Base-by-base conservation (phyloP, 495 filamentous ascomycete species). In the Penicillium salamii region DNA sequence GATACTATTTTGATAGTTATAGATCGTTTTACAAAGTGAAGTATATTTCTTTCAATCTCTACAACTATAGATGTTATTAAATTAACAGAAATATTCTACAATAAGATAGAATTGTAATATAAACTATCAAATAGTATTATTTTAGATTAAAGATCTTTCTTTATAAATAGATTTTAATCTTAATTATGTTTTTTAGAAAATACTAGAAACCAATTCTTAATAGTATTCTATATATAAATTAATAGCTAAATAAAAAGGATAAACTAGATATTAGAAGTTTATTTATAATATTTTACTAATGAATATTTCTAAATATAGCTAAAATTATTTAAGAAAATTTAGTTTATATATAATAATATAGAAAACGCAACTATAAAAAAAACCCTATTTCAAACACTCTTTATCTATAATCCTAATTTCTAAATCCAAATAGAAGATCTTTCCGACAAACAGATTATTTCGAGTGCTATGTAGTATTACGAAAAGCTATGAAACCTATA, bases 201-300 rank as follows among this genome's bases (percentile, higher is more conserved):
- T 24, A 54, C 52, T 20, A 50, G 35, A 23, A 37, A 29, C 36
- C 19, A 23, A 14, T 17, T 49, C 37, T 37, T 31, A 15, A 43
- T 38, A 24, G 5, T 31, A 11, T 35, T 54, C 31, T 42, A 43
- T 42, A n/a, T 37, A 72, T 67, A 50, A 34, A 42, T 49, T 12
- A 45, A 65, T 50, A 49, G 45, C 23, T 43, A 59, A 52, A 62
- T 46, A 13, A 44, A 62, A 36, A 43, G 33, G n/a, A 35, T 24
- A 15, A 53, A 47, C 24, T 35, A 53, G 40, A 34, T 17, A 13
- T 15, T 43, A 20, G 13, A 54, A 20, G 33, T 26, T n/a, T 46
- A 46, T 20, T 19, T 46, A 5, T 31, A 20, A 31, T 46, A 13
- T 19, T 52, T 39, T 46, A 46, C 38, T 40, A 39, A 74, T 66